Conservation (phyloP, 768 basidiomycete species). For the Saitozyma sp. region DNA sequence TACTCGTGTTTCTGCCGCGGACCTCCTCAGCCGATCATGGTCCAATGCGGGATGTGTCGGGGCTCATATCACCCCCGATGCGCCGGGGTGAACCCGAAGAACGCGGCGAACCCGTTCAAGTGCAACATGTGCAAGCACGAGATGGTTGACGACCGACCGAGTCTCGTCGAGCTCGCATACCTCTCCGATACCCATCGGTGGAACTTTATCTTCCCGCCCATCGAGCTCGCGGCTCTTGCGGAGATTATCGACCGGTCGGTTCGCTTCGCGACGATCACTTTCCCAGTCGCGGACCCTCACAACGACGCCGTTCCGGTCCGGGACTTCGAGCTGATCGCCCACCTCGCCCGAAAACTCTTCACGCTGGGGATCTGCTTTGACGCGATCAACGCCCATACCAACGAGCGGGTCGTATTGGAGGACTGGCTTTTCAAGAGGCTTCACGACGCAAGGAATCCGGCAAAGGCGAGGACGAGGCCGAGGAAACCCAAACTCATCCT, state of each 20-base stretch:
- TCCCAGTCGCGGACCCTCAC: constrained; percentile 21
- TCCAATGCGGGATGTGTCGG: constrained; percentile 38
- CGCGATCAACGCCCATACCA: constrained; percentile 16
- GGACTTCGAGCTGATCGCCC: constrained; percentile 21
- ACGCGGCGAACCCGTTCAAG: constrained; percentile 17
- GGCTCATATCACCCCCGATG: constrained; percentile 49
- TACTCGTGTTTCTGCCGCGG: constrained; percentile 48
- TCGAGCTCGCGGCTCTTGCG: constrained; percentile 25
- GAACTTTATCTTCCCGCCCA: constrained; percentile 36
- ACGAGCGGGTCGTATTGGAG: constrained; percentile 26
- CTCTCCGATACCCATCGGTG: constrained; percentile 28
- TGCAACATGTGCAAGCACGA: constrained; percentile 30
- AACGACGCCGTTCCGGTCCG: constrained; percentile 7
- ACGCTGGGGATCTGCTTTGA: constrained; percentile 33
- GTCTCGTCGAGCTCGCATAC: constrained; percentile 24
- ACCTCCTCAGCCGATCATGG: constrained; percentile 33
- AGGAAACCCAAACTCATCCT: constrained; percentile 31
- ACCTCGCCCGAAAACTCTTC: constrained; percentile 40
- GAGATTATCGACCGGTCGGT: constrained; percentile 25
- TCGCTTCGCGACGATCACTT: constrained; percentile 19
- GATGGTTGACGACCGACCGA: constrained; percentile 23
- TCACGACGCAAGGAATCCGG: constrained; percentile 23
- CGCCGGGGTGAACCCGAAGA: constrained; percentile 26
- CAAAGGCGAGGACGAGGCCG: constrained; percentile 16
- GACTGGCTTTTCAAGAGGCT: constrained; percentile 32